Evolutionary conservation across 352 stramenopile species (phyloP).

Genomic region (Globisporangium solare): DNA sequence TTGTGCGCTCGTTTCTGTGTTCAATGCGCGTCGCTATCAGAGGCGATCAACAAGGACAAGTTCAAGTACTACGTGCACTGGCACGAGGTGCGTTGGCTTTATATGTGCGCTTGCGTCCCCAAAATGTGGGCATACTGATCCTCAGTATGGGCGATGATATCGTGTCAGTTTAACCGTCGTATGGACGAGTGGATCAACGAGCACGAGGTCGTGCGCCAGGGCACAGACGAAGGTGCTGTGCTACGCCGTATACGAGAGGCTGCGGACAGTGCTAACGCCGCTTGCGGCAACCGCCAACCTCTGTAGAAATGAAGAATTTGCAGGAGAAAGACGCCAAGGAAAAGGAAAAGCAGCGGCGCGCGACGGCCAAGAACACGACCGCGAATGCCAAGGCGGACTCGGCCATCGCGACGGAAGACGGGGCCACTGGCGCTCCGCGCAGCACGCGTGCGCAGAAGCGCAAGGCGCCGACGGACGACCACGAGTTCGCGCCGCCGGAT

Average conservation of each 20-base stretch:
- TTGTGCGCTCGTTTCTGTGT: background rate
- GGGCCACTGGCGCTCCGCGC: background rate
- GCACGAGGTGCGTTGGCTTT: constrained; percentile 54
- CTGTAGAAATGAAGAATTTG: constrained; percentile 50
- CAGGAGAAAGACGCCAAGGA: constrained; percentile 76
- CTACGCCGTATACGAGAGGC: too few species aligned
- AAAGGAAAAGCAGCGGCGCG: constrained; percentile 50
- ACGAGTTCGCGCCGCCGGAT: constrained; percentile 83
- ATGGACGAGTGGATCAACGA: constrained; percentile 89
- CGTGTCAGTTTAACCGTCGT: constrained; percentile 69
- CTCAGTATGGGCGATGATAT: too few species aligned
- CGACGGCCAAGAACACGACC: constrained; percentile 20
- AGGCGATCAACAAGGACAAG: constrained; percentile 44
- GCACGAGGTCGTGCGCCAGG: constrained; percentile 68
- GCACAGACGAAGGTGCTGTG: constrained; percentile 48
- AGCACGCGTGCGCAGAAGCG: constrained; percentile 72
- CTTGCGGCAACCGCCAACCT: too few species aligned
- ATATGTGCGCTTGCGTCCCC: background rate
- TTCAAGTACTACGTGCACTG: constrained; percentile 87
- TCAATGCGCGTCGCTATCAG: constrained; percentile 18
- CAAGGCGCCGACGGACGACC: constrained; percentile 46
- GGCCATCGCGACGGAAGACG: constrained; percentile 18
- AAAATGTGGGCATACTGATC: too few species aligned
- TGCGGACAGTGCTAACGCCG: too few species aligned
- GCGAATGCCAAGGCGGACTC: constrained; percentile 1